Base-by-base conservation (phyloP, 352 stramenopile genomes). In the Globisporangium recalcitrans region DNA sequence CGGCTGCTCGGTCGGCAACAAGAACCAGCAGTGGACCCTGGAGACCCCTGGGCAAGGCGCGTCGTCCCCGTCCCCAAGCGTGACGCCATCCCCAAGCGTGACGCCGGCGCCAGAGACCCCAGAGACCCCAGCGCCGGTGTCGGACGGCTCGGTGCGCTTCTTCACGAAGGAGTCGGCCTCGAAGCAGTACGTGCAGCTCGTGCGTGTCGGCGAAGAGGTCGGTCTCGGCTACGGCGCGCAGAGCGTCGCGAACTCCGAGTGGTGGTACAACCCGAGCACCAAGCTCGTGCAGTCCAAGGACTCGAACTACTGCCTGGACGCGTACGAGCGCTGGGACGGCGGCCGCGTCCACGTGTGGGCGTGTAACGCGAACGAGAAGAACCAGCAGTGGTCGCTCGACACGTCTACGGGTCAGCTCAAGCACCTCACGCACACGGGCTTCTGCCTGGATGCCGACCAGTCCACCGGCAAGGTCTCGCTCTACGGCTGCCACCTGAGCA, bases 391-490 rank as follows among this genome's bases (percentile, higher is more conserved):
- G 78, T 60, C 32, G 11, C 26, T 79, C 22, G 70, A 87, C 47
- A 19, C 67, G 8, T 21, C 44, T 4, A 83, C 77, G 0, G 72
- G 75, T 44, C 73, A 85, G 58, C 58, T 87, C 19, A 70, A 69
- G 32, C 77, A 87, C 62, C 1, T 69, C 58, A 78, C 61, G 4
- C 73, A 85, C 64, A 3, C 22, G 13, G 75, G 75, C n/a, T 87
- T 88, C 56, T 91, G 81, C 47, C 56, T 91, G 16, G 79, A 88
- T 65, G 67, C 67, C 9, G 79, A 85, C 52, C 71, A 74, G 34
- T 19, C 69, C 4, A 65, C 19, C n/a, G 74, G 68, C 29, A 57
- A 69, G 24, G 55, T 74, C 13, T 73, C 82, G 63, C 74, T 85
- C 49, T 85, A 73, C 66, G 53, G 67, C 13, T 85, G 76, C 57